A percentile compares a stretch with the other conserved stretches of the same genome.
Conservation (phyloP, 371 early-diverging fungal species). For the Mucor piriformis region DNA sequence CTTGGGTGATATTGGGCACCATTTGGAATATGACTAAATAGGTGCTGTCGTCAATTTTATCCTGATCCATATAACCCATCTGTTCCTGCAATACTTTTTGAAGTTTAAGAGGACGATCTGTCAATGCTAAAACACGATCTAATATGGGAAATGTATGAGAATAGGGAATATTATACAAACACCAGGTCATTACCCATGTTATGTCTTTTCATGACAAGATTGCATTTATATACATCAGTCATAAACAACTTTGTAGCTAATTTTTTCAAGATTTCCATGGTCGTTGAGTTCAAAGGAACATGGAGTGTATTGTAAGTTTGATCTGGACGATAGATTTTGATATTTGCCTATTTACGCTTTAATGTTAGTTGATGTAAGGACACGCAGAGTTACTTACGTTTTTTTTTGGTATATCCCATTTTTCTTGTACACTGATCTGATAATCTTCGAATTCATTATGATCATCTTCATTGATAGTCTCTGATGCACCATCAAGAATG, state of each 20-base stretch:
- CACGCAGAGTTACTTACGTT: conserved; percentile 27
- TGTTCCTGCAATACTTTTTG: conserved; percentile 71
- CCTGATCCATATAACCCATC: conserved; percentile 79
- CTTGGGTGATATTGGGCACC: conserved; percentile 64
- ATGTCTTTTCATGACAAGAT: conserved; percentile 65
- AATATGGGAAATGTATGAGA: neutral
- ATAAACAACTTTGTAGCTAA: conserved; percentile 79
- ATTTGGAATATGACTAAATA: conserved; percentile 82
- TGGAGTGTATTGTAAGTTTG: conserved; percentile 77
- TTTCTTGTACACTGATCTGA: conserved; percentile 39
- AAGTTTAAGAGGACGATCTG: conserved; percentile 76
- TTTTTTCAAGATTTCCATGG: conserved; percentile 69
- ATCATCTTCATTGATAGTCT: conserved; percentile 36
- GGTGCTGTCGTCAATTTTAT: conserved; percentile 75
- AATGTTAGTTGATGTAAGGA: neutral
- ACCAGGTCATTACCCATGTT: conserved; percentile 51
- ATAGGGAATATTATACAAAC: neutral
- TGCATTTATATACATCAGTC: conserved; percentile 70
- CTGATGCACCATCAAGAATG: conserved; percentile 9
- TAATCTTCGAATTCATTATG: conserved; percentile 50
- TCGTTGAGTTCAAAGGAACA: conserved; percentile 68
- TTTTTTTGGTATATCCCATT: conserved; percentile 36
- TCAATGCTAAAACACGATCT: conserved; percentile 67
- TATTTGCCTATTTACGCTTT: conserved; percentile 39
- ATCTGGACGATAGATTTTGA: conserved; percentile 69